Percentiles rank a stretch among this genome's conserved stretches.
Conservation (phyloP, 805 yeast genomes). For the Lachancea quebecensis region DNA sequence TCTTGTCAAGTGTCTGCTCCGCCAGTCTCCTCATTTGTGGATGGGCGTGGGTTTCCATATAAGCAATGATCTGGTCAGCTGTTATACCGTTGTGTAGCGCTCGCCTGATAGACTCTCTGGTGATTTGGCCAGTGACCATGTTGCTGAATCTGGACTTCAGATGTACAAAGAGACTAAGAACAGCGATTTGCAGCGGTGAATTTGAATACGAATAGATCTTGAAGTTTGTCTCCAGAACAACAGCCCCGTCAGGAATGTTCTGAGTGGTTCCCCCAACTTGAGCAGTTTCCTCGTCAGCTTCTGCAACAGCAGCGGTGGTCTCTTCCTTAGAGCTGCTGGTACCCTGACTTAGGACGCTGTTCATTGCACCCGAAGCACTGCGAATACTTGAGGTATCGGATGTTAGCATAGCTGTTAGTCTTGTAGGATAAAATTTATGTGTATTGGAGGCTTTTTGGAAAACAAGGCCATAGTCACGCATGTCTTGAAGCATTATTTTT, state of each 20-base stretch:
- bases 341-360: conserved; percentile 46
- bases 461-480: conserved; percentile 85
- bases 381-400: conserved; percentile 70
- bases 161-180: conserved; percentile 81
- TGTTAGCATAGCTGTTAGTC: conserved; percentile 82
- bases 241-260: conserved; percentile 47
- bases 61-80: conserved; percentile 88
- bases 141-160: conserved; percentile 79
- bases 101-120: conserved; percentile 81
- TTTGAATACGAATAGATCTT: conserved; percentile 88
- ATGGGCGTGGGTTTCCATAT: conserved; percentile 87
- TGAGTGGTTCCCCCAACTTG: conserved; percentile 21
- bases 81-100: conserved; percentile 88
- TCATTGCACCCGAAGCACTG: conserved; percentile 70
- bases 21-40: conserved; percentile 78
- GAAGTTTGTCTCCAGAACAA: conserved; percentile 90
- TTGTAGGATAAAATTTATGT: conserved; percentile 76
- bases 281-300: conserved; percentile 24
- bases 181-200: conserved; percentile 92
- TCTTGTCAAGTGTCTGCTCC: conserved; percentile 59
- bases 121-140: conserved; percentile 88
- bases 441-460: conserved; percentile 56
- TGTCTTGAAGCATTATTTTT: conserved; percentile 75
- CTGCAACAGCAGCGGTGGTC: conserved; percentile 10
- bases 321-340: conserved; percentile 13